These are phyloP conservation scores for Linnemannia exigua DNA, from an alignment of 192 early-diverging fungal genomes.

Conservation along the genomic window DNA sequence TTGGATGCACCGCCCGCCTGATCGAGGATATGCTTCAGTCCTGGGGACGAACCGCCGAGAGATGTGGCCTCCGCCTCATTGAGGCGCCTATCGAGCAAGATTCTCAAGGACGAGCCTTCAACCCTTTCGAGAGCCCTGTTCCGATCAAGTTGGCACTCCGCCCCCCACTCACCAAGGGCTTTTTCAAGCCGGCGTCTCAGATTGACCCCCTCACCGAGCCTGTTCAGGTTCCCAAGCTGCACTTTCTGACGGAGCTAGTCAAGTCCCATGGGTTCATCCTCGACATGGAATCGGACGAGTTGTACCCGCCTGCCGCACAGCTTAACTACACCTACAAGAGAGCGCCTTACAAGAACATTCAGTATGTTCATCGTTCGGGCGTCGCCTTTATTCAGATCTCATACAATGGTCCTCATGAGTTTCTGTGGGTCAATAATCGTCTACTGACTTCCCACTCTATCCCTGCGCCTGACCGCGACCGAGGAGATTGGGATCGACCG, in stretches of 20 bases:
- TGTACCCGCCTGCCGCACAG: conserved; percentile 74
- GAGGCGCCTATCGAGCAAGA: conserved; percentile 89
- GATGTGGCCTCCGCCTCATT: conserved; percentile 89
- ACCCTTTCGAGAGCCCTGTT: conserved; percentile 90
- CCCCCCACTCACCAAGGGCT: conserved; percentile 73
- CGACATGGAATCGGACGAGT: conserved; percentile 91
- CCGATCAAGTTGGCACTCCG: conserved; percentile 69
- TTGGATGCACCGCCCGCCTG: conserved; percentile 90
- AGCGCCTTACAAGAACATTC: conserved; percentile 81
- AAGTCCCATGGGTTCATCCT: conserved; percentile 87
- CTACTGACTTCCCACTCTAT: conserved; percentile 73
- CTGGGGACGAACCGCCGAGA: conserved; percentile 87
- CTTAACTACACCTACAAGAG: conserved; percentile 72
- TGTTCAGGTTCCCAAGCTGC: conserved; percentile 64
- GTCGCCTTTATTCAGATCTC: conserved; percentile 94
- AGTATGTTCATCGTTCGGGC: conserved; percentile 92
- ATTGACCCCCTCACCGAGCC: conserved; percentile 35
- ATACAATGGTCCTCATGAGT: conserved; percentile 69
- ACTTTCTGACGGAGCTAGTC: conserved; percentile 88
- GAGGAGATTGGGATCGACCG: conserved; percentile 54
- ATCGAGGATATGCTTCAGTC: conserved; percentile 88
- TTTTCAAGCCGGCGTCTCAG: conserved; percentile 29
- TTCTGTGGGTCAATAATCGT: conserved; percentile 92
- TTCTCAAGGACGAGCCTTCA: conserved; percentile 75
- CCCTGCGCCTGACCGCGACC: conserved; percentile 53